Percentiles rank a stretch among this genome's conserved stretches.
phyloP scores from a whole-genome alignment of 768 basidiomycete species.

The Mrakia blollopis region DNA sequence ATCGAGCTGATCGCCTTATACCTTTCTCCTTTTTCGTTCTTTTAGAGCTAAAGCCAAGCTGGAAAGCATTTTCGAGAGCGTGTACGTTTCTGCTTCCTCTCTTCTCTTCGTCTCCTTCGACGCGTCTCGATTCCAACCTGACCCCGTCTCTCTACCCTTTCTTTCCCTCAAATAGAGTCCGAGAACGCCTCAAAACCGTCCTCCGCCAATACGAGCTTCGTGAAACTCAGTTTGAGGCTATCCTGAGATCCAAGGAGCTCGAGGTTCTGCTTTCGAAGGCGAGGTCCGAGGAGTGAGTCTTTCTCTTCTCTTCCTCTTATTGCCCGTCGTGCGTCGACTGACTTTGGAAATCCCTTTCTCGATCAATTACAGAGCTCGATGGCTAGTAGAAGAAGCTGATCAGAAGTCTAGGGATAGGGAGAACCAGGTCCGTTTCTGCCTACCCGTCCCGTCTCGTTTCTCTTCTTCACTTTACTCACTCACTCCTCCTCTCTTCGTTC shows the following conservation, averaged over 20 bases:
- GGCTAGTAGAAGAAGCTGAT: constrained; percentile 17
- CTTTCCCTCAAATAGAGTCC: constrained; percentile 54
- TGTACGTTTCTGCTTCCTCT: constrained; percentile 54
- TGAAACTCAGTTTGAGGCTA: constrained; percentile 86
- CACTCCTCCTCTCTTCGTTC: background rate
- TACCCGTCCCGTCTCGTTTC: background rate
- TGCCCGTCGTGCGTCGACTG: background rate
- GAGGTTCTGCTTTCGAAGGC: constrained; percentile 82
- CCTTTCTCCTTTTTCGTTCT: background rate
- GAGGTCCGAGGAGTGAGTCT: constrained; percentile 66
- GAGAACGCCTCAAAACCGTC: constrained; percentile 79
- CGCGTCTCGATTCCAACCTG: background rate
- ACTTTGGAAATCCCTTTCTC: background rate
- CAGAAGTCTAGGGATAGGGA: constrained; percentile 10
- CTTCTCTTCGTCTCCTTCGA: too few species aligned
- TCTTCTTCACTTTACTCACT: too few species aligned
- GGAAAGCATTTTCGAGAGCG: constrained; percentile 77
- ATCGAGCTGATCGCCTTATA: background rate
- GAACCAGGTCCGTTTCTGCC: constrained; percentile 11
- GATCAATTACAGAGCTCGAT: background rate
- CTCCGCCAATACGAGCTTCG: constrained; percentile 82
- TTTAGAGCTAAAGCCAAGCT: constrained; percentile 58
- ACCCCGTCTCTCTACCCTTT: background rate
- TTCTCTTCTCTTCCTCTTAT: background rate
- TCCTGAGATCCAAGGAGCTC: constrained; percentile 84